Percentiles rank a stretch among this genome's conserved stretches.
phyloP scores from a whole-genome alignment of 2,329 filamentous ascomycete species.

The Podosphaera aphanis region DNA sequence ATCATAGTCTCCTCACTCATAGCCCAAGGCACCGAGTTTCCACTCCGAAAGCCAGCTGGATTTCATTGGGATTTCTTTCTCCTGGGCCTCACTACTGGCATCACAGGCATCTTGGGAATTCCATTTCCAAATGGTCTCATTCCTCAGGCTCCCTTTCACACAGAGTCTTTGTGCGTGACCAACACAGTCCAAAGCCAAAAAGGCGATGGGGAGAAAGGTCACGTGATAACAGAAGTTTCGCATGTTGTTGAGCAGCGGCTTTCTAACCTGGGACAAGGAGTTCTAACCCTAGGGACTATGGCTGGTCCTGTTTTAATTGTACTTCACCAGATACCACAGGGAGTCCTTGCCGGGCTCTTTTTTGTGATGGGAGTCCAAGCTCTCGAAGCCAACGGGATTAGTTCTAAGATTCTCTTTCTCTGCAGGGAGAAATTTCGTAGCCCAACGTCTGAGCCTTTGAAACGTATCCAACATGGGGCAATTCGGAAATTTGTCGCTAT shows the following conservation, averaged over 20 bases:
- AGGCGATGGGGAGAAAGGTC: slow-evolving; percentile 32
- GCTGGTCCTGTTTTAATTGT: slow-evolving; percentile 49
- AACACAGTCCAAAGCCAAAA: slow-evolving; percentile 22
- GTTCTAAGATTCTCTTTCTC: slow-evolving; percentile 48
- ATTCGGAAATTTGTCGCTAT: slow-evolving; percentile 49
- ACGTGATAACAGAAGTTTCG: slow-evolving; percentile 25
- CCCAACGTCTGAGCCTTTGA: slow-evolving; percentile 32
- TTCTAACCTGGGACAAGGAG: slow-evolving; percentile 55
- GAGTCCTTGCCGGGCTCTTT: slow-evolving; percentile 58
- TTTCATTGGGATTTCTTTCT: slow-evolving; percentile 76
- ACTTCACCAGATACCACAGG: slow-evolving; percentile 55
- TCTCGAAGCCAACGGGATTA: slow-evolving; percentile 55
- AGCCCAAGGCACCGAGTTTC: slow-evolving; percentile 63
- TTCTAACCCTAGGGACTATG: slow-evolving; percentile 61
- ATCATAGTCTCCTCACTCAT: slow-evolving; percentile 52
- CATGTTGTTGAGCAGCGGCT: slow-evolving; percentile 59
- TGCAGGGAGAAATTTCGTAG: slow-evolving; percentile 40
- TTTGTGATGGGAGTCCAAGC: slow-evolving; percentile 70
- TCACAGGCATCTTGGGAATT: slow-evolving; percentile 52
- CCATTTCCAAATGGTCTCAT: slow-evolving; percentile 69
- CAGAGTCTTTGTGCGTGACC: slow-evolving; percentile 53
- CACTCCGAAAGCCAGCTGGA: slow-evolving; percentile 55
- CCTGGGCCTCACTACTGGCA: slow-evolving; percentile 51
- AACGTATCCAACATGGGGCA: slow-evolving; percentile 34
- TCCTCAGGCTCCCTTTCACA: slow-evolving; percentile 66